Evolutionary conservation across 1,139 yeast genomes (phyloP).

Genomic region (Pichia sp.): DNA sequence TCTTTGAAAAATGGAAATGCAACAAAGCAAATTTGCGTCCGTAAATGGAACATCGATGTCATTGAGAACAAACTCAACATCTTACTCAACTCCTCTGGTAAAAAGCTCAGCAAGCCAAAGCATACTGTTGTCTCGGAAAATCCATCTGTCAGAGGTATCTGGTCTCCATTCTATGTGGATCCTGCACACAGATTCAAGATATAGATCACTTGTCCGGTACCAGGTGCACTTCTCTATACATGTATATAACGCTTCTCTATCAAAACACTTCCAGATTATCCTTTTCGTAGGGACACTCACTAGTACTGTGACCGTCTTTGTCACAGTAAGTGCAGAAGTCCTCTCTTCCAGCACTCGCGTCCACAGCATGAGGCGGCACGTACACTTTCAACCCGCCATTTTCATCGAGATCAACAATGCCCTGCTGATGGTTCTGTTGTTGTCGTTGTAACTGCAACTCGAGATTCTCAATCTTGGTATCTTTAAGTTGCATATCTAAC

Average conservation of each 20-base stretch:
- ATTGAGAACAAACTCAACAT: slow-evolving; percentile 48
- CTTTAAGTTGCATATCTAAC: slow-evolving; percentile 2
- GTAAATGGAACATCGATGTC: slow-evolving; percentile 47
- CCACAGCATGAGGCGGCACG: slow-evolving; percentile 42
- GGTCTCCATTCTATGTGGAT: slow-evolving; percentile 92
- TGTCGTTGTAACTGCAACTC: not conserved
- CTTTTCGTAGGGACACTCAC: slow-evolving; percentile 81
- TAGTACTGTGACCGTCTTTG: slow-evolving; percentile 76
- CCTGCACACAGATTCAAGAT: slow-evolving; percentile 63
- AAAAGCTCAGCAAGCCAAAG: slow-evolving; percentile 51
- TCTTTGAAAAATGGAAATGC: slow-evolving; percentile 13
- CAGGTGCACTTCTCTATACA: slow-evolving; percentile 1
- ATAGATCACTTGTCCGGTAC: slow-evolving; percentile 23
- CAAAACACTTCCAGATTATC: slow-evolving; percentile 26
- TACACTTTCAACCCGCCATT: slow-evolving; percentile 45
- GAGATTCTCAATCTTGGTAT: not conserved
- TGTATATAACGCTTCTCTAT: slow-evolving; percentile 3
- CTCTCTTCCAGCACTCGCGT: slow-evolving; percentile 67
- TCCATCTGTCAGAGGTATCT: slow-evolving; percentile 86
- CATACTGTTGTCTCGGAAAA: slow-evolving; percentile 75
- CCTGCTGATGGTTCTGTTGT: not conserved
- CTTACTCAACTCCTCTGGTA: slow-evolving; percentile 54
- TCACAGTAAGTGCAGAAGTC: slow-evolving; percentile 95
- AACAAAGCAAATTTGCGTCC: slow-evolving; percentile 43
- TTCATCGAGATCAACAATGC: slow-evolving; percentile 1